These are phyloP conservation scores for Groenewaldozyma sp. DNA, from an alignment of 1,139 yeast species.

Conservation along the genomic window DNA sequence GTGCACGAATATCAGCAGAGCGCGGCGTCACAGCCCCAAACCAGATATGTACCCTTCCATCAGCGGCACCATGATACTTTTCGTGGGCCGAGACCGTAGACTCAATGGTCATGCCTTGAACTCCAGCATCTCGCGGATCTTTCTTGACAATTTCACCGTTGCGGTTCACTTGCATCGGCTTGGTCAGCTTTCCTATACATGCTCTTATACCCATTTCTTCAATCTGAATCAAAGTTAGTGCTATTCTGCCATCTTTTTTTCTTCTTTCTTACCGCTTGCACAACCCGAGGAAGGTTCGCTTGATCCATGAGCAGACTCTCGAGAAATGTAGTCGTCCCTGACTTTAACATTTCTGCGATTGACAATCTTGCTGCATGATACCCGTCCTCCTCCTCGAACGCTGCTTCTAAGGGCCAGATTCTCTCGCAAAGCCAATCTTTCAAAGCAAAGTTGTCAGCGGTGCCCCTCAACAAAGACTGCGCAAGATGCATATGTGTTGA, in stretches of 20 bases:
- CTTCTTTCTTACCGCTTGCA: constrained; percentile 3
- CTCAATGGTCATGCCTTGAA: constrained; percentile 1
- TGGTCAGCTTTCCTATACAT: constrained; percentile 6
- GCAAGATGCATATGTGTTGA: constrained; percentile 7
- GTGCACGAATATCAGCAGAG: constrained; percentile 5
- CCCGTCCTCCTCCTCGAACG: constrained; percentile 6
- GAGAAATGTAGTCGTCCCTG: constrained; percentile 6
- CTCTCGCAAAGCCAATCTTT: constrained; percentile 6
- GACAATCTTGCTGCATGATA: constrained; percentile 7
- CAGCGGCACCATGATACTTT: constrained; percentile 5
- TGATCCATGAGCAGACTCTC: constrained; percentile 5
- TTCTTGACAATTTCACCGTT: constrained; percentile 1
- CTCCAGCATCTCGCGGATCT: constrained; percentile 5
- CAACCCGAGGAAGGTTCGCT: constrained; percentile 3
- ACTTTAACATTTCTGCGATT: constrained; percentile 5
- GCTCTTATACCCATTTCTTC: constrained; percentile 7
- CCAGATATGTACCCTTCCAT: constrained; percentile 8
- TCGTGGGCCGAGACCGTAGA: constrained; percentile 2
- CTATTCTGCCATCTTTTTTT: background rate
- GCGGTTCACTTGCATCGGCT: constrained; percentile 4
- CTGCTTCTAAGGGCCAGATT: constrained; percentile 6
- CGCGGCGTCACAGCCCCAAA: constrained; percentile 9
- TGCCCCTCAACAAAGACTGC: constrained; percentile 5
- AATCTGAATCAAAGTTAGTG: background rate
- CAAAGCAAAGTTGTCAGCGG: constrained; percentile 5